Evolutionary conservation across 2,329 filamentous ascomycete genomes (phyloP).

Genomic region (Penicillium italicum): DNA sequence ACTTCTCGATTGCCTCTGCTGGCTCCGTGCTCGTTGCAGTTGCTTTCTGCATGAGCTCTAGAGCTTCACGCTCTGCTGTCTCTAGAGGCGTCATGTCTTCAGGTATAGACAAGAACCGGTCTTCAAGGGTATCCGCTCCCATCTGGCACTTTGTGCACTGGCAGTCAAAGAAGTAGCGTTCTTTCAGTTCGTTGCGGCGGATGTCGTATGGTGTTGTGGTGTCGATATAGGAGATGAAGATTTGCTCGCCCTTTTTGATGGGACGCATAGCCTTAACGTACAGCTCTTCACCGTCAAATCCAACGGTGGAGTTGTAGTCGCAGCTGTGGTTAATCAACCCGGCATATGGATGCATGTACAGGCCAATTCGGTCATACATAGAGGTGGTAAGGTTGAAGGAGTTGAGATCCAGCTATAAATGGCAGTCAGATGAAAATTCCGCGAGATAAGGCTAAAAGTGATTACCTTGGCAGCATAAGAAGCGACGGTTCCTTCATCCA

Average conservation of each 20-base stretch:
- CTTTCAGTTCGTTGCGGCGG: slow-evolving; percentile 52
- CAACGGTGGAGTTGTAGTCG: slow-evolving; percentile 55
- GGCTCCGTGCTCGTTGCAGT: slow-evolving; percentile 18
- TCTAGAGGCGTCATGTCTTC: slow-evolving; percentile 16
- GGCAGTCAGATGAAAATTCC: neutral
- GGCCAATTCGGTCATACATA: slow-evolving; percentile 55
- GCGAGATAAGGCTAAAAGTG: neutral
- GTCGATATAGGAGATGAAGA: slow-evolving; percentile 62
- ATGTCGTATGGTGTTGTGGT: slow-evolving; percentile 49
- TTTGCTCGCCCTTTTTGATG: slow-evolving; percentile 55
- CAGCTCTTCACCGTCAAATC: slow-evolving; percentile 54
- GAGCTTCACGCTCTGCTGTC: slow-evolving; percentile 21
- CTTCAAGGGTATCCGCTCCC: slow-evolving; percentile 19
- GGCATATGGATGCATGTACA: slow-evolving; percentile 55
- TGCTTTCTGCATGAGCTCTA: slow-evolving; percentile 25
- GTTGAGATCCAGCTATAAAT: slow-evolving; percentile 53
- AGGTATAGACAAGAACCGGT: slow-evolving; percentile 14
- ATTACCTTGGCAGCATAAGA: slow-evolving; percentile 48
- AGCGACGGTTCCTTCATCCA: slow-evolving; percentile 42
- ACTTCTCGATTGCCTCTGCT: slow-evolving; percentile 30
- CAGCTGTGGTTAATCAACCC: slow-evolving; percentile 61
- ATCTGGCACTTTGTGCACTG: slow-evolving; percentile 50
- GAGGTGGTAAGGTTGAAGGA: slow-evolving; percentile 56
- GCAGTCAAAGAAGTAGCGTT: slow-evolving; percentile 59
- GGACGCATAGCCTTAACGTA: slow-evolving; percentile 51